Evolutionary conservation across 345 rosid species (phyloP), one percentile per base, ranked within the genome.

Genomic region (Turritis glabra): DNA sequence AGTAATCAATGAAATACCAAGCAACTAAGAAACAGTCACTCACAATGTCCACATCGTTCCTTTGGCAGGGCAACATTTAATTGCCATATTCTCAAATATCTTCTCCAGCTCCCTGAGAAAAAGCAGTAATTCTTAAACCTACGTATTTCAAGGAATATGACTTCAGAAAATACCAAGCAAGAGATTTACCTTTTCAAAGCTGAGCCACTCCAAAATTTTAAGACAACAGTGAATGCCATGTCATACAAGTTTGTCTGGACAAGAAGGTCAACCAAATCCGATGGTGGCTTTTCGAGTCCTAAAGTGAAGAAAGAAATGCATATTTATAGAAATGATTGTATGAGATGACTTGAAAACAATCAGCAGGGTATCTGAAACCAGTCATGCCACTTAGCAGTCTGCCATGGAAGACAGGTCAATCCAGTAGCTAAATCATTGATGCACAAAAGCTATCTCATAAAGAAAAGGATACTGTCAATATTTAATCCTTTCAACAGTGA

Each of bases 171-270:
- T 51, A 64, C 64, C 59, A 68, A 76, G 55, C 59, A 80, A 69
- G 54, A 37, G 70, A 37, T 18, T 54, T 50, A 92, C 99, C 91
- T 89, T 64, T 87, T 86, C 71, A 92, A 76, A 46, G 77, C 82
- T 59, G 97, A 87, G 52, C 86, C 93, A 78, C 67, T 89, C 93
- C 96, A 95, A 75, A 89, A 95, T 68, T 85, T 92, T 63, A 92
- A 64, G 64, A 90, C 80, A 67, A 90, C 89, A 61, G 88, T 88
- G 73, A 95, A 89, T 65, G 91, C 90, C 96, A 86, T 92, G 67
- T 95, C 98, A 82, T 88, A 89, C 66, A 92, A 71, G 74, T 88
- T 82, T 67, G 83, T 66, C 69, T 88, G 87, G 61, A 92, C 89
- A 77, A 92, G 85, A 71, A 90, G 88, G 80, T 88, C 86, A 48